Evolutionary conservation across 2,329 filamentous ascomycete species (phyloP).

Genomic region (Fusarium aywerte): DNA sequence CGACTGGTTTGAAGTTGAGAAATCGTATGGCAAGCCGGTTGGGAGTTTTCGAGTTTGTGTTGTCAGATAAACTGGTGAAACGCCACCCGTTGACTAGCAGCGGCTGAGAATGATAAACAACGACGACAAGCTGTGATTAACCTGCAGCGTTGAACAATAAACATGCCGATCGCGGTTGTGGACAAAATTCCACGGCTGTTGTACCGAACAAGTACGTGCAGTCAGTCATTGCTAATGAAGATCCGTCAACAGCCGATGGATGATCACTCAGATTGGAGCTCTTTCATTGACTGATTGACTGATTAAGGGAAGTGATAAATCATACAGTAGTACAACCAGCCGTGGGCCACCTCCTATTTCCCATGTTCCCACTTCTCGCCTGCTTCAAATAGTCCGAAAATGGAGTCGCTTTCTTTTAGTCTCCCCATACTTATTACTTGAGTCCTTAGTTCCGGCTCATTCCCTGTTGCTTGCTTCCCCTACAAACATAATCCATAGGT

Average conservation of each 20-base stretch:
- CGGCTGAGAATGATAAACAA: background rate
- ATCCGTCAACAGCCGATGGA: conserved; percentile 16
- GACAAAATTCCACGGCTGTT: background rate
- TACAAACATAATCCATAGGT: background rate
- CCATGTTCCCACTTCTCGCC: conserved; percentile 25
- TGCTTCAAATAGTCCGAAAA: conserved; percentile 11
- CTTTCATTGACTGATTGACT: background rate
- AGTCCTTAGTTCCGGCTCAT: conserved; percentile 5
- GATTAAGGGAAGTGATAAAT: background rate
- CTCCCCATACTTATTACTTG: no score
- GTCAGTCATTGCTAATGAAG: conserved; percentile 3
- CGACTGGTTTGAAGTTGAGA: conserved; percentile 1
- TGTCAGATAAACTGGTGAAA: conserved; percentile 34
- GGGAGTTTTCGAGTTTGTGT: background rate
- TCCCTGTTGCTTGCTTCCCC: background rate
- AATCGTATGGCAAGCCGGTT: background rate
- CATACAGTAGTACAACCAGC: background rate
- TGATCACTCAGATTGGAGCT: conserved; percentile 8
- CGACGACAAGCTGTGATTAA: conserved; percentile 2
- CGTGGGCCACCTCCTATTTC: conserved; percentile 39
- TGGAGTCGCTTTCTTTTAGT: conserved; percentile 10
- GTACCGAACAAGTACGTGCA: background rate
- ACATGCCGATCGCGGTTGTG: background rate
- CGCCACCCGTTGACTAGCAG: conserved; percentile 39
- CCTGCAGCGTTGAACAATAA: background rate